Evolutionary conservation across 2,329 filamentous ascomycete genomes (phyloP).

Genomic region (Dactylella cylindrospora): DNA sequence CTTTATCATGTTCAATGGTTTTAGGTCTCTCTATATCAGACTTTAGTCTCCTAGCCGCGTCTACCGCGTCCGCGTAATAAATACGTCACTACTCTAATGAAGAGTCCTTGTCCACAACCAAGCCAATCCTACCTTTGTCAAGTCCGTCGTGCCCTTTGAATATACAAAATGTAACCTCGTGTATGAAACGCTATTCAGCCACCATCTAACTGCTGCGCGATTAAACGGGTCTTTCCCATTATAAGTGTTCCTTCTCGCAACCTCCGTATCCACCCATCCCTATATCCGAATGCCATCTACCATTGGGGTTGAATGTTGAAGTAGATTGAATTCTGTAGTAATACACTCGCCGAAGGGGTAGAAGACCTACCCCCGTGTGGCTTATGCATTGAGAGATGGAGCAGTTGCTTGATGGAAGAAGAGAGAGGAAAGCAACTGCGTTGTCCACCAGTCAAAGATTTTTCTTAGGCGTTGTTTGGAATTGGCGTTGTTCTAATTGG

Average conservation of each 20-base stretch:
- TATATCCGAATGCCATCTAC: slow-evolving; percentile 42
- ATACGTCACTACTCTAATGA: no score
- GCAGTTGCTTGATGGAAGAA: slow-evolving; percentile 44
- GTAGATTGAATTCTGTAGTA: slow-evolving; percentile 44
- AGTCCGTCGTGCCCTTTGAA: background rate
- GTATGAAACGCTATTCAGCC: slow-evolving; percentile 48
- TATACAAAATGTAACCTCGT: slow-evolving; percentile 43
- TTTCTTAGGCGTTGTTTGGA: slow-evolving; percentile 14
- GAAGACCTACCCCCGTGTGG: slow-evolving; percentile 38
- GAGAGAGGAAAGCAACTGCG: slow-evolving; percentile 6
- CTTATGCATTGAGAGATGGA: slow-evolving; percentile 38
- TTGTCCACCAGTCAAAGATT: slow-evolving; percentile 5
- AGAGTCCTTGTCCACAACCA: no score
- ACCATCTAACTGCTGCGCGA: slow-evolving; percentile 46
- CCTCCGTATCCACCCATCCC: slow-evolving; percentile 16
- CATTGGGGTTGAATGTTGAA: slow-evolving; percentile 43
- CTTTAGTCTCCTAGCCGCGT: no score
- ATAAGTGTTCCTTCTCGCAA: slow-evolving; percentile 47
- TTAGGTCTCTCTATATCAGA: no score
- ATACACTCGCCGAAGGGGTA: slow-evolving; percentile 28
- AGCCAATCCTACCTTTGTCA: background rate
- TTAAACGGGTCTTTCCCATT: slow-evolving; percentile 46
- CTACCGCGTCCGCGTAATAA: no score
- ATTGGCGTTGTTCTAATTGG: slow-evolving; percentile 30
- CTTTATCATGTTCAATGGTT: no score